phyloP scores from a whole-genome alignment of 2,329 filamentous ascomycete genomes.

The Aspergillus sp. region DNA sequence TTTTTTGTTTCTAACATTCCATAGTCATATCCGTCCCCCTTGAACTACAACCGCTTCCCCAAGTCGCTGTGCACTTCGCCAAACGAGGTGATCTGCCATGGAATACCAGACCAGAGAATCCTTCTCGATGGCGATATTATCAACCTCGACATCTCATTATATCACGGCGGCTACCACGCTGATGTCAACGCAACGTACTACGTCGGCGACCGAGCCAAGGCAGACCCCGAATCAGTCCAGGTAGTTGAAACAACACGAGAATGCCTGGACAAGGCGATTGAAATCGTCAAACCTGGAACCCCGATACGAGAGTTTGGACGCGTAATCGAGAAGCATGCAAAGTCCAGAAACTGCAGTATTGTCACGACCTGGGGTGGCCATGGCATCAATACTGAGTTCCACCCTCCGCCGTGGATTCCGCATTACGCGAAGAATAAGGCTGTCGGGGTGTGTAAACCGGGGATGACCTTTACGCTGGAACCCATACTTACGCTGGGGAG shows the following conservation, averaged over 20 bases:
- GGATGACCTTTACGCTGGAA: constrained; percentile 96
- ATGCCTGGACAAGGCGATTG: constrained; percentile 79
- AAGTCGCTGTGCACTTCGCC: constrained; percentile 91
- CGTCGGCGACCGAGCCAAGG: constrained; percentile 76
- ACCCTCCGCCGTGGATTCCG: constrained; percentile 84
- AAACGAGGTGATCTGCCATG: constrained; percentile 95
- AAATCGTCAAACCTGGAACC: constrained; percentile 82
- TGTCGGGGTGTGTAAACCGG: constrained; percentile 81
- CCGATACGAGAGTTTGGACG: constrained; percentile 86
- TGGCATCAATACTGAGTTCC: constrained; percentile 85
- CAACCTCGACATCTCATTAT: constrained; percentile 89
- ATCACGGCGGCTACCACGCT: constrained; percentile 86
- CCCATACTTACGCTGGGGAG: constrained; percentile 89
- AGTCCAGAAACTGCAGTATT: constrained; percentile 73
- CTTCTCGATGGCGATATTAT: constrained; percentile 87
- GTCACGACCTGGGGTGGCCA: constrained; percentile 91
- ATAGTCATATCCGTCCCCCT: constrained; percentile 85
- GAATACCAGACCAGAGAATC: constrained; percentile 82
- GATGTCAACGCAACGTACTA: constrained; percentile 97
- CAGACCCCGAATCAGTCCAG: constrained; percentile 76
- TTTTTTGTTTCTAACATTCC: background rate
- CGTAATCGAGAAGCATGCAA: constrained; percentile 81
- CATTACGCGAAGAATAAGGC: constrained; percentile 97
- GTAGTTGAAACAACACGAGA: constrained; percentile 83
- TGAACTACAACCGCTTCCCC: constrained; percentile 90